Evolutionary conservation across 192 early-diverging fungal genomes (phyloP), one percentile per base, ranked within the genome.

Genomic region (Kickxella alabastrina): DNA sequence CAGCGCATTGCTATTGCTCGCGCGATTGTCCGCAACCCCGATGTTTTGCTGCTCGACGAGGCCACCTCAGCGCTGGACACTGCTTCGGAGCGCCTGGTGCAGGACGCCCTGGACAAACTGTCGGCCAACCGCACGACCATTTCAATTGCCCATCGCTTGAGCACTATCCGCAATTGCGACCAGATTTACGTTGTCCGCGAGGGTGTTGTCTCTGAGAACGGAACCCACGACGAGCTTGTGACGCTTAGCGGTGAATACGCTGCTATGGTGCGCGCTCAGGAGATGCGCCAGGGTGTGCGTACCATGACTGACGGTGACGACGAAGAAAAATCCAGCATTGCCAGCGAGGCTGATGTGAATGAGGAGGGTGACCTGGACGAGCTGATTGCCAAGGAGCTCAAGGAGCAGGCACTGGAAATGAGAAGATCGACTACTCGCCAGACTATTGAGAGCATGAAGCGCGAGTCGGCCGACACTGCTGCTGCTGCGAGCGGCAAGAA

Each of bases 111-210:
- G 36, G 89, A 93, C 62, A 78, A 68, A 23, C 85, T 85, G 34
- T 49, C 86, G 9, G 71, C 67, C 26, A 75, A 84, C 49, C 83
- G 93, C 46, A 93, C 91, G 8, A 93, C 92, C 18, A 87, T 96
- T 66, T 85, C 88, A 15, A 87, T 96, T 81, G 93, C 93, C n/a
- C 83, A 93, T 67, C 86, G 93, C 42, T 61, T 96, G 43, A 90
- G 87, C 28, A 96, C 93, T 13, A 87, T 96, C 62, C 82, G 84
- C 54, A 86, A 92, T 48, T 87, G 88, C 45, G 85, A 93, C 77
- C 45, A 82, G 32, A 97, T 97, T 59, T 84, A 91, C 15, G 90
- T 93, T 3, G 84, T 93, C 62, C 68, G 83, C 62, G 51, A 83
- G 39, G 88, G 88, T 47, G 62, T 76, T 25, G 57, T 90, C 23